Evolutionary conservation across 192 early-diverging fungal species (phyloP).

Genomic region (Hyaloraphidium curvatum): DNA sequence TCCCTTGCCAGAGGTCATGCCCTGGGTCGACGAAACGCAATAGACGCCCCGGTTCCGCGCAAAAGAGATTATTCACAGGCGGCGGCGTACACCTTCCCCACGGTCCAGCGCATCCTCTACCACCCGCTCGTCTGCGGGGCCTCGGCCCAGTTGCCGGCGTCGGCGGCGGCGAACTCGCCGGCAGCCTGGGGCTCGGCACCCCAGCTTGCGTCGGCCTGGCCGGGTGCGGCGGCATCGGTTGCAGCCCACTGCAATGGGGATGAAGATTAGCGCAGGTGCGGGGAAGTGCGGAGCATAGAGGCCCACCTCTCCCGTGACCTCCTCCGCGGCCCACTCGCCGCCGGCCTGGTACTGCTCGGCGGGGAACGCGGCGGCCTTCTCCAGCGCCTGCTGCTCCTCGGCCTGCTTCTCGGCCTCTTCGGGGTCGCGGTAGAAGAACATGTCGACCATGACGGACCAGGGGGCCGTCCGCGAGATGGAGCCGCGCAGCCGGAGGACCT

Average conservation of each 20-base stretch:
- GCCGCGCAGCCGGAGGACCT: slow-evolving; percentile 96
- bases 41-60: too few species aligned
- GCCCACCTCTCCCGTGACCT: slow-evolving; percentile 3
- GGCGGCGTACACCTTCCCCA: too few species aligned
- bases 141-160: slow-evolving; percentile 21
- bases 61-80: too few species aligned
- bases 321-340: slow-evolving; percentile 24
- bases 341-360: slow-evolving; percentile 14
- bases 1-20: too few species aligned
- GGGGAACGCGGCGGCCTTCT: slow-evolving; percentile 30
- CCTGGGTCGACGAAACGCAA: too few species aligned
- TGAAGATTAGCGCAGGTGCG: slow-evolving; percentile 14
- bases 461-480: slow-evolving; percentile 58
- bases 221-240: slow-evolving; percentile 13
- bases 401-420: slow-evolving; percentile 37
- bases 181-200: slow-evolving; percentile 28
- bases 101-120: too few species aligned
- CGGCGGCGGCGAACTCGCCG: slow-evolving; percentile 21
- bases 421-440: slow-evolving; percentile 99
- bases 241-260: slow-evolving; percentile 11
- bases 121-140: slow-evolving; percentile 7
- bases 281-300: slow-evolving; percentile 16
- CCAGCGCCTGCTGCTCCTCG: slow-evolving; percentile 72
- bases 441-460: slow-evolving; percentile 99
- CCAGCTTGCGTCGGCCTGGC: slow-evolving; percentile 30